Percentiles rank a stretch among this genome's conserved stretches.
These are phyloP conservation scores for cucumber (Cucumis sativus) DNA, from an alignment of 306 rosid species.

Conservation along the genomic window Cucumber_9930_V3 NC_026658.2:16510501-16511000, in stretches of 20 bases:
- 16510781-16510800: constrained; percentile 80
- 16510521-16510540: constrained; percentile 34
- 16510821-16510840: constrained; percentile 93
- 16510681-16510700: constrained; percentile 93
- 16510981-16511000: constrained; percentile 92
- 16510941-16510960: constrained; percentile 49
- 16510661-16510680: constrained; percentile 95
- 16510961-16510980: constrained; percentile 67
- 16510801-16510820: constrained; percentile 87
- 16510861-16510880: constrained; percentile 89
- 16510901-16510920: constrained; percentile 64
- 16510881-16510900: constrained; percentile 51
- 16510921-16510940: constrained; percentile 55
- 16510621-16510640: constrained; percentile 97
- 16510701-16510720: constrained; percentile 98
- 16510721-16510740: constrained; percentile 88
- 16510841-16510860: constrained; percentile 82
- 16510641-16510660: constrained; percentile 97
- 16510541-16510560: constrained; percentile 54
- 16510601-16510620: constrained; percentile 95
- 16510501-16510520: constrained; percentile 43
- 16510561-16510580: constrained; percentile 89
- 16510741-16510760: constrained; percentile 90
- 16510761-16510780: constrained; percentile 81
- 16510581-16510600: constrained; percentile 82